Evolutionary conservation across 2,329 filamentous ascomycete species (phyloP).

Genomic region (Fusarium cyanostomum): DNA sequence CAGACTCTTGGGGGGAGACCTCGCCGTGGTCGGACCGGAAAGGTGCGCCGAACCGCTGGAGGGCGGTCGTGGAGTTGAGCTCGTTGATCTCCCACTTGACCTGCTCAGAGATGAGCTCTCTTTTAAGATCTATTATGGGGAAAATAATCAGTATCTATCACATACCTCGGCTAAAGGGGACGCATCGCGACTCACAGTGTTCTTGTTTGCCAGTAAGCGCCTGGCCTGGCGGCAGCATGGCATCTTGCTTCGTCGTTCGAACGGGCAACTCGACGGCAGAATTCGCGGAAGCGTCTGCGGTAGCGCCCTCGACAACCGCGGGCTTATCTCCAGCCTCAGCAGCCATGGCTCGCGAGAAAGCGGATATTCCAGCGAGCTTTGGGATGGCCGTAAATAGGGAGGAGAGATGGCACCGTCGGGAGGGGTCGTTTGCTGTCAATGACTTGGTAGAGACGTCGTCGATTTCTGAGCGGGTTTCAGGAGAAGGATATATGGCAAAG

Average conservation of each 20-base stretch:
- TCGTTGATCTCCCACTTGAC: conserved; percentile 90
- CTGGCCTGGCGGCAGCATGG: conserved; percentile 55
- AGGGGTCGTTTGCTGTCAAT: conserved; percentile 14
- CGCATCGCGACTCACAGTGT: conserved; percentile 73
- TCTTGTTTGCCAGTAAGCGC: conserved; percentile 93
- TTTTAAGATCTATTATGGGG: conserved; percentile 77
- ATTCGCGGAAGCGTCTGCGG: conserved; percentile 20
- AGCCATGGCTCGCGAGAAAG: conserved; percentile 41
- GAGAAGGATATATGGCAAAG: conserved; percentile 15
- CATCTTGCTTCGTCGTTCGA: conserved; percentile 43
- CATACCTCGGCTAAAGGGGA: neutral
- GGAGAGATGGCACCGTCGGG: neutral
- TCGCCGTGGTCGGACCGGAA: conserved; percentile 94
- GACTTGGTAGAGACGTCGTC: conserved; percentile 18
- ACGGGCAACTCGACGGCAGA: conserved; percentile 43
- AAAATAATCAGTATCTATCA: conserved; percentile 22
- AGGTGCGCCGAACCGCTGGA: conserved; percentile 93
- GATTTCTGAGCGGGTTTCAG: conserved; percentile 16
- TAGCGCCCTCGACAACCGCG: conserved; percentile 32
- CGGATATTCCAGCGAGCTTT: conserved; percentile 11
- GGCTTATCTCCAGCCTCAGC: conserved; percentile 40
- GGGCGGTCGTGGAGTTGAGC: conserved; percentile 91
- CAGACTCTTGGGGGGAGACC: conserved; percentile 90
- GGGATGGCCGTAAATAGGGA: neutral
- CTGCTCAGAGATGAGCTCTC: conserved; percentile 91